Evolutionary conservation across 352 stramenopile genomes (phyloP).

Genomic region (Phytophthora sansomeana): DNA sequence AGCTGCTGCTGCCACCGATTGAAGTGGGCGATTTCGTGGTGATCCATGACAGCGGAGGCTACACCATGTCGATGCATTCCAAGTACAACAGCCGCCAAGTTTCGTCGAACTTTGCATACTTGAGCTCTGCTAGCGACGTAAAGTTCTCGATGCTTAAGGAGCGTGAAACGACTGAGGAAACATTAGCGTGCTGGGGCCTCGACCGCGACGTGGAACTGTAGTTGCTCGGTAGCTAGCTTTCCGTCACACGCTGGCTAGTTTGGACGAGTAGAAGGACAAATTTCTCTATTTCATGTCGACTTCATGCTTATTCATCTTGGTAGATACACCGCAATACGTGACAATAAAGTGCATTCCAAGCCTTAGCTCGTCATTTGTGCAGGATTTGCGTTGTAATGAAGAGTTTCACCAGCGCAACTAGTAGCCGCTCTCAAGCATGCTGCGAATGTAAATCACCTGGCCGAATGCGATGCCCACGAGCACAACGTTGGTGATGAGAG

Average conservation of each 20-base stretch:
- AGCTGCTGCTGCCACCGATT: conserved; percentile 77
- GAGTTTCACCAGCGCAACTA: conserved; percentile 34
- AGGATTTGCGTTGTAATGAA: not conserved
- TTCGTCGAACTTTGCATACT: conserved; percentile 76
- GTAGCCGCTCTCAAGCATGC: conserved; percentile 80
- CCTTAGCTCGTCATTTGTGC: conserved; percentile 11
- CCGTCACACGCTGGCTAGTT: not conserved
- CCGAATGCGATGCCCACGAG: conserved; percentile 78
- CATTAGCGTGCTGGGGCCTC: conserved; percentile 76
- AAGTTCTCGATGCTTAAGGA: conserved; percentile 73
- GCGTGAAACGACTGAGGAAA: conserved; percentile 72
- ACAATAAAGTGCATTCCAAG: conserved; percentile 17
- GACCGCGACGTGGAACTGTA: conserved; percentile 53
- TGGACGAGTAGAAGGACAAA: conserved; percentile 15
- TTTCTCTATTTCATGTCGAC: conserved; percentile 33
- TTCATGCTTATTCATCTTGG: conserved; percentile 16
- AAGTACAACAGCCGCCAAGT: conserved; percentile 91
- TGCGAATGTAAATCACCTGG: conserved; percentile 88
- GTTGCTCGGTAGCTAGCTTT: not conserved
- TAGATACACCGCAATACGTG: conserved; percentile 5
- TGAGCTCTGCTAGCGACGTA: conserved; percentile 20
- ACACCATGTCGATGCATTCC: conserved; percentile 90
- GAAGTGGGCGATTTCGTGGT: conserved; percentile 80
- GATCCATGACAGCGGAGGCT: conserved; percentile 89
- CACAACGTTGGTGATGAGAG: conserved; percentile 80